Evolutionary conservation across 306 rosid species (phyloP).

Genomic region (Pueraria montana): DNA sequence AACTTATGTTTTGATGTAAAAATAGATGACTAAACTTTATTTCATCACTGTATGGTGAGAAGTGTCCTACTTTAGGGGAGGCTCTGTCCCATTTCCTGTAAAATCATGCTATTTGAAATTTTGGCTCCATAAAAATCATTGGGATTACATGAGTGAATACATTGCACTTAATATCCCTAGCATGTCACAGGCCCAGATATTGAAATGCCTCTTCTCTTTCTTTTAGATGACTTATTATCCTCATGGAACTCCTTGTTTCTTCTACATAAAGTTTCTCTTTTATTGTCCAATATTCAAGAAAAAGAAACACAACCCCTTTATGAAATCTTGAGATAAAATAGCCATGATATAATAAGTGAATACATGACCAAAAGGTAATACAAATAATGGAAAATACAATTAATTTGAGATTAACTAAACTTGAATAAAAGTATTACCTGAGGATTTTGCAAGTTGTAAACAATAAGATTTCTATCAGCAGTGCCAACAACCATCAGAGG

Average conservation of each 20-base stretch:
- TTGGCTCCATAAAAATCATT: not conserved
- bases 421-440: conserved; percentile 63
- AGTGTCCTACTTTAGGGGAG: too few species aligned
- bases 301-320: conserved; percentile 2
- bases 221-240: conserved; percentile 14
- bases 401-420: conserved; percentile 30
- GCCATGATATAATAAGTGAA: conserved; percentile 1
- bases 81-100: too few species aligned
- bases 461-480: conserved; percentile 89
- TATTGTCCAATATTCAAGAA: conserved; percentile 7
- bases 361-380: conserved; percentile 34
- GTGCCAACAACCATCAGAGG: conserved; percentile 97
- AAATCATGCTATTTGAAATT: conserved; percentile 11
- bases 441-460: conserved; percentile 91
- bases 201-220: conserved; percentile 29
- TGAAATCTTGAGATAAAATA: conserved; percentile 34
- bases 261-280: not conserved
- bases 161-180: conserved; percentile 19
- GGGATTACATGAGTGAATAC: not conserved
- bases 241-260: not conserved
- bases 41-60: too few species aligned
- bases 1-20: too few species aligned
- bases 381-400: not conserved
- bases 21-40: too few species aligned
- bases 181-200: conserved; percentile 1